Evolutionary conservation across 305 asterid species (phyloP).

Genomic region (Fraxinus greggii): DNA sequence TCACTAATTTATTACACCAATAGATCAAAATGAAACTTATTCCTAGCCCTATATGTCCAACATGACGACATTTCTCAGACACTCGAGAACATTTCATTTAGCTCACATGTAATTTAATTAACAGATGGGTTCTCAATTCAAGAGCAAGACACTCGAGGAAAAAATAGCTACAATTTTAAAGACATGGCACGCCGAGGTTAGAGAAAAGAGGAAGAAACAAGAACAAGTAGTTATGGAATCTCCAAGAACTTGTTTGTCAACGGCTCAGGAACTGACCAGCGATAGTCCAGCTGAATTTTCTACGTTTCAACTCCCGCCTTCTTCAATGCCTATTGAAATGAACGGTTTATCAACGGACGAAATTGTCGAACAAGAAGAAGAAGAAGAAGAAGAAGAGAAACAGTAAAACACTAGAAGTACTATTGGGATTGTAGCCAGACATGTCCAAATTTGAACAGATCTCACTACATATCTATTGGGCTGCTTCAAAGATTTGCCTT

Average conservation of each 20-base stretch:
- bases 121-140: constrained; percentile 44
- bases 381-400: background rate
- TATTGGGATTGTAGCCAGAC: background rate
- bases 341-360: background rate
- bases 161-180: constrained; percentile 23
- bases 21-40: background rate
- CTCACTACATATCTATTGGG: too few relatives aligned
- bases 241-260: background rate
- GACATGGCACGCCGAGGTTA: constrained; percentile 38
- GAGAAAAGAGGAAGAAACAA: constrained; percentile 25
- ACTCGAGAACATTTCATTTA: background rate
- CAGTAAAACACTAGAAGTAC: background rate
- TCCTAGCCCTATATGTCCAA: background rate
- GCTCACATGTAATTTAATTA: background rate
- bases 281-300: background rate
- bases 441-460: background rate
- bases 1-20: background rate
- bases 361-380: constrained; percentile 27
- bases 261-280: background rate
- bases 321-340: background rate
- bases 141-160: constrained; percentile 31
- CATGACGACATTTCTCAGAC: background rate
- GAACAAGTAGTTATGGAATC: background rate
- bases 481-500: too few relatives aligned
- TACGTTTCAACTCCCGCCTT: background rate